Base-by-base conservation (phyloP, 139 green algal species). In the Raphidocelis subcapitata region DNA sequence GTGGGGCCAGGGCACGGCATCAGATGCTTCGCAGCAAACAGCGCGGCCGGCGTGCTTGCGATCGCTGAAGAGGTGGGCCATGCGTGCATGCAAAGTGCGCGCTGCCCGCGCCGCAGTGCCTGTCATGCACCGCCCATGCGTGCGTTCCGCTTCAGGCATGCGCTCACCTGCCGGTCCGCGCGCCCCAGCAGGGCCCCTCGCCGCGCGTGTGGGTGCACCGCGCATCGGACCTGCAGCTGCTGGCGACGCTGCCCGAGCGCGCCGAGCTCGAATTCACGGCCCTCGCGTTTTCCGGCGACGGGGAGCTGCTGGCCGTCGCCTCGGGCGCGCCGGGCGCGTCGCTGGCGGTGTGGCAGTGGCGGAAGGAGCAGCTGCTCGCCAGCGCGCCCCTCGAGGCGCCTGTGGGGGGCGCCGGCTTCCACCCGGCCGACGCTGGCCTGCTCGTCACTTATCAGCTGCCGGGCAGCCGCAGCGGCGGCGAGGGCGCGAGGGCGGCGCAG, bases 341-440 rank as follows among this genome's bases (percentile, higher is more conserved):
- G 57, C 57, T 75, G 20, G 65, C 69, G 3, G 57, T 75, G 35
- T 75, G 69, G 69, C 69, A 75, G 2, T 75, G 69, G 69, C 41
- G 69, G 2, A 67, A 67, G 55, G 46, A 29, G 12, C 20, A 31
- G 56, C 64, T 60, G 41, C 37, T 75, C n/a, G 69, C 57, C 20
- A 18, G 55, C 55, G 56, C 56, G 54, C 10, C 26, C 21, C 56
- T 75, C 12, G 1, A 14, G 28, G 28, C 55, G 36, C 8, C 55
- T 23, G 57, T 60, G 3, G 52, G 35, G 33, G 33, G 20, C 16
- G 51, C 67, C 26, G 67, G 69, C 35, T 75, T 75, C 24, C 69
- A 75, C 2, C 69, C 69, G 23, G 69, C 56, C 29, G 69, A 75
- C 23, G 23, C 28, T 1, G 55, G 55, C 31, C 36, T 29, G 36